Evolutionary conservation across 2,329 filamentous ascomycete species (phyloP).

Genomic region (Aspergillus sp.): DNA sequence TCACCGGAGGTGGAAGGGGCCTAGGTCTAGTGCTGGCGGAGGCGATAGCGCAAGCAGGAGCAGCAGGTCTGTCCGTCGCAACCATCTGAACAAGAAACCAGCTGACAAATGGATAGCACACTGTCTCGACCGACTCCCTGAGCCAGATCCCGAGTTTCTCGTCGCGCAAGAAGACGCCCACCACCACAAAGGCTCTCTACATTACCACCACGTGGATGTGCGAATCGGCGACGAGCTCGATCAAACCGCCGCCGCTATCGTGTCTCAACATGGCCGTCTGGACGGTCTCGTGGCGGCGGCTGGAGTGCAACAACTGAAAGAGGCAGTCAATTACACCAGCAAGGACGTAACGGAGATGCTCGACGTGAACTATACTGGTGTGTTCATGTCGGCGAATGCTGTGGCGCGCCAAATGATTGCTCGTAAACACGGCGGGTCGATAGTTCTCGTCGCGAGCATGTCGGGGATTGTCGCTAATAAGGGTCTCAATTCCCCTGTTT

Average conservation of each 20-base stretch:
- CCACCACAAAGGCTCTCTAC: constrained; percentile 39
- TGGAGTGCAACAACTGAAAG: constrained; percentile 41
- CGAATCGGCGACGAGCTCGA: constrained; percentile 37
- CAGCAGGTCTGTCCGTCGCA: constrained; percentile 33
- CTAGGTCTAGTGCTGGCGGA: constrained; percentile 46
- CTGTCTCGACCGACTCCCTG: constrained; percentile 45
- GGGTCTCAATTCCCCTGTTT: constrained; percentile 43
- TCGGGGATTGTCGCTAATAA: constrained; percentile 50
- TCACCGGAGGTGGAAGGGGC: constrained; percentile 45
- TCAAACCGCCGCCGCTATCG: constrained; percentile 33
- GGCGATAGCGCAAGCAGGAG: constrained; percentile 47
- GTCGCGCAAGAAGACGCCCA: constrained; percentile 36
- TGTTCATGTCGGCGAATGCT: constrained; percentile 48
- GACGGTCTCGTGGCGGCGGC: constrained; percentile 45
- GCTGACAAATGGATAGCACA: constrained; percentile 35
- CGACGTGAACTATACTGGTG: constrained; percentile 50
- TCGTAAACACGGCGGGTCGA: constrained; percentile 48
- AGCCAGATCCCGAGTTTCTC: constrained; percentile 44
- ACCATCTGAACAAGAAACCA: neutral
- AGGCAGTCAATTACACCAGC: constrained; percentile 42
- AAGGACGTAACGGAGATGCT: constrained; percentile 43
- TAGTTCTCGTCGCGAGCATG: constrained; percentile 52
- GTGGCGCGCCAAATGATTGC: constrained; percentile 49
- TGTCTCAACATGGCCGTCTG: constrained; percentile 31
- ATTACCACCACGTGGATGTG: constrained; percentile 49